A percentile compares a stretch with the other conserved stretches of the same genome.
These are phyloP conservation scores for Exophiala xenobiotica DNA, from an alignment of 2,329 filamentous ascomycete species.

Conservation along the genomic window DNA sequence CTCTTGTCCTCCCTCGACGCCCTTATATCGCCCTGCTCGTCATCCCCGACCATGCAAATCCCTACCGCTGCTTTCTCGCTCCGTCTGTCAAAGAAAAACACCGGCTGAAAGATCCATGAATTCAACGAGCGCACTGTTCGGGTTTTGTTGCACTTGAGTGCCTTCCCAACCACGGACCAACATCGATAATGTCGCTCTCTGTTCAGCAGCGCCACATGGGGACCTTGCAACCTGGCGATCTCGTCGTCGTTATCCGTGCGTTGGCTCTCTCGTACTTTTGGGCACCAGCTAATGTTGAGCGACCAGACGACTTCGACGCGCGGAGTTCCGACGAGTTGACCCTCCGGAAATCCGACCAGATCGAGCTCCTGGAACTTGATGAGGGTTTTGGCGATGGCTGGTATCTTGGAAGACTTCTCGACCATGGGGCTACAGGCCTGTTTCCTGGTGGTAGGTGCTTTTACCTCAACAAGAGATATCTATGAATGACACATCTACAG, in stretches of 20 bases:
- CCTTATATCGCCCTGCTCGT: not conserved
- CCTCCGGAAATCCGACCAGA: constrained; percentile 70
- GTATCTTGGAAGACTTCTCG: constrained; percentile 57
- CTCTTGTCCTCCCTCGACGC: not conserved
- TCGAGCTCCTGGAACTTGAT: constrained; percentile 64
- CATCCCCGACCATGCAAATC: constrained; percentile 15
- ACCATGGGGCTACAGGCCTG: constrained; percentile 44
- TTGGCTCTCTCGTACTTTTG: constrained; percentile 18
- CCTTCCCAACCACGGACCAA: not conserved
- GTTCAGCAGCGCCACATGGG: constrained; percentile 37
- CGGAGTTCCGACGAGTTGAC: constrained; percentile 91
- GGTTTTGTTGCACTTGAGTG: constrained; percentile 4
- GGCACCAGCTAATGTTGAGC: constrained; percentile 15
- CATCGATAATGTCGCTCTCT: constrained; percentile 35
- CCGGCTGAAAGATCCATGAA: not conserved
- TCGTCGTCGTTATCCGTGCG: constrained; percentile 48
- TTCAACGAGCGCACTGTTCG: not conserved
- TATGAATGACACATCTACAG: constrained; percentile 16
- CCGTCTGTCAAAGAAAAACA: constrained; percentile 11
- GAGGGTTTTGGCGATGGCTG: constrained; percentile 67
- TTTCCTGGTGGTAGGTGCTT: constrained; percentile 47
- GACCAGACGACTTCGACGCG: constrained; percentile 84
- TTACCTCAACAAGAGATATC: not conserved
- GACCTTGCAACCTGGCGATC: constrained; percentile 39
- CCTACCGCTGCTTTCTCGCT: constrained; percentile 9